phyloP scores from a whole-genome alignment of 2,329 filamentous ascomycete genomes.

The Corynespora cassiicola region DNA sequence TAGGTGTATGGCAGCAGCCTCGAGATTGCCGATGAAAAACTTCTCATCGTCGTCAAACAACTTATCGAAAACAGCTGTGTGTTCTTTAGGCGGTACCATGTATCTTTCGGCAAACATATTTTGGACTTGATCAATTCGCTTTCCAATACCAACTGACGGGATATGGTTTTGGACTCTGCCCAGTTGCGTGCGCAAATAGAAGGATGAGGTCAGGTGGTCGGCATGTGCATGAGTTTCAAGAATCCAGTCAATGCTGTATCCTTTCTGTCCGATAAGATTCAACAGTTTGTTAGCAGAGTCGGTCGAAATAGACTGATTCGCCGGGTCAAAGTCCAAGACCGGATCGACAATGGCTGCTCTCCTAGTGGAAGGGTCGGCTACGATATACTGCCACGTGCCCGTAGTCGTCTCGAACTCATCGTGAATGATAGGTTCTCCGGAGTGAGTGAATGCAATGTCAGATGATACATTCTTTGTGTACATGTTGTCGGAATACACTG shows the following conservation, averaged over 20 bases:
- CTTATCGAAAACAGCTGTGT: constrained; percentile 57
- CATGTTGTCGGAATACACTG: no score
- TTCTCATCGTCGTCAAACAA: constrained; percentile 61
- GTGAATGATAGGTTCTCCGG: constrained; percentile 24
- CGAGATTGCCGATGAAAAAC: constrained; percentile 59
- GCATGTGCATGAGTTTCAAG: constrained; percentile 70
- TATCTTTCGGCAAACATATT: constrained; percentile 58
- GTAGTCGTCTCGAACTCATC: constrained; percentile 49
- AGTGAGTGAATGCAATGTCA: no score
- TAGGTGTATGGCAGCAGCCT: constrained; percentile 58
- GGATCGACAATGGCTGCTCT: constrained; percentile 66
- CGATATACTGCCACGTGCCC: constrained; percentile 66
- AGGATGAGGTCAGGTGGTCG: constrained; percentile 66
- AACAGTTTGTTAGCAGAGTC: constrained; percentile 61
- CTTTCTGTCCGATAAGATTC: constrained; percentile 48
- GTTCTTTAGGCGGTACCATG: constrained; percentile 52
- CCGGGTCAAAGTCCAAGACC: constrained; percentile 64
- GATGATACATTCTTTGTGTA: no score
- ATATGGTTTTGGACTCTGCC: constrained; percentile 42
- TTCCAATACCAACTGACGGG: constrained; percentile 62
- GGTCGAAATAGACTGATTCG: constrained; percentile 55
- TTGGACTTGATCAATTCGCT: constrained; percentile 61
- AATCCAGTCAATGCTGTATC: constrained; percentile 59
- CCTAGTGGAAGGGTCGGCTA: constrained; percentile 59
- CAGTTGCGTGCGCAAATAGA: constrained; percentile 59